phyloP scores from a whole-genome alignment of 305 asterid species.

The Fraxinus latifolia region DNA sequence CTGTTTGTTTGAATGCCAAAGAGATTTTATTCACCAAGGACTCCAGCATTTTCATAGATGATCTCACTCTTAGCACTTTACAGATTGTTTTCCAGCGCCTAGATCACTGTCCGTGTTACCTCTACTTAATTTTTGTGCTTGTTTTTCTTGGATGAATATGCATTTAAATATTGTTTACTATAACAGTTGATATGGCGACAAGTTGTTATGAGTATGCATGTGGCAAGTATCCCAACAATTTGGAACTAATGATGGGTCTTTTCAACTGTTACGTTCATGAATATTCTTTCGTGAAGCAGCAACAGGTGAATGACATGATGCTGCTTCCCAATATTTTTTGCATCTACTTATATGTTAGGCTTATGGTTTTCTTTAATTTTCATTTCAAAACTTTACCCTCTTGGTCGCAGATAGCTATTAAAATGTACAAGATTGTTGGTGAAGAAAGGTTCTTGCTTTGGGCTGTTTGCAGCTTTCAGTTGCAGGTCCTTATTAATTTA shows the following conservation, averaged over 20 bases:
- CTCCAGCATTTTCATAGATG: conserved; percentile 63
- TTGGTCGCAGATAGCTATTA: conserved; percentile 74
- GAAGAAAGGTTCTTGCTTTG: conserved; percentile 94
- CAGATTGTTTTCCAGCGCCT: conserved; percentile 97
- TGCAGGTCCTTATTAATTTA: conserved; percentile 61
- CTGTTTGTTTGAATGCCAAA: conserved; percentile 78
- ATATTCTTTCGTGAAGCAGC: conserved; percentile 93
- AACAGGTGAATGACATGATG: conserved; percentile 66
- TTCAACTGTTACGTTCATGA: conserved; percentile 91
- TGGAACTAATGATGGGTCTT: conserved; percentile 92
- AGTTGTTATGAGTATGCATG: conserved; percentile 92
- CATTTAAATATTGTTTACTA: conserved; percentile 17
- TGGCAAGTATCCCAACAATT: conserved; percentile 67
- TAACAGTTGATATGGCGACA: conserved; percentile 93
- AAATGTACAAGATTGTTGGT: conserved; percentile 82
- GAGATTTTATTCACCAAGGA: conserved; percentile 58
- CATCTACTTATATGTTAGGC: background rate
- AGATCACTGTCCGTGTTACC: conserved; percentile 60
- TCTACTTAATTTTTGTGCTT: conserved; percentile 1
- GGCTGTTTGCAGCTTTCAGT: conserved; percentile 98
- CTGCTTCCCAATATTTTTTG: conserved; percentile 13
- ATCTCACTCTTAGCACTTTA: conserved; percentile 86
- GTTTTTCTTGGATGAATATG: background rate
- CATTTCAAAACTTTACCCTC: conserved; percentile 3
- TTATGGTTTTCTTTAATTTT: background rate